Conservation (phyloP, 805 yeast species). For the Metschnikowia peoriensis region DNA sequence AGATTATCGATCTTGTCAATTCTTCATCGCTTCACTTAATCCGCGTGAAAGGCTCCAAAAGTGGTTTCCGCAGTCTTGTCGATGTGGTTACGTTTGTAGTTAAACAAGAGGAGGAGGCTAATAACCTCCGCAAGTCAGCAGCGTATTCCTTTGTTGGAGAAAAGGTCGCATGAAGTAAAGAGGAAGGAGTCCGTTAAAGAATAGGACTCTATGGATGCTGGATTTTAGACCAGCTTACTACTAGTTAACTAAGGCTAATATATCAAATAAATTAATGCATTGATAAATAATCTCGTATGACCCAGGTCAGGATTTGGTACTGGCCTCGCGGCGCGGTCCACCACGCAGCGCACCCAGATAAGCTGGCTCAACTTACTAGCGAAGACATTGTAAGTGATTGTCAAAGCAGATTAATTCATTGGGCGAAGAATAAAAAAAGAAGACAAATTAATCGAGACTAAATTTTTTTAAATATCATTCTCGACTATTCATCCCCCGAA, state of each 20-base stretch:
- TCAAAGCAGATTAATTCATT: no score
- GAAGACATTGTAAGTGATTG: no score
- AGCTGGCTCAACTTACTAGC: background rate
- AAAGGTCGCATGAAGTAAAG: slow-evolving; percentile 5
- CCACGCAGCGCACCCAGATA: background rate
- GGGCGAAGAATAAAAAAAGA: no score
- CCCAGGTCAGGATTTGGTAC: no score
- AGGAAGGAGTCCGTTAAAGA: background rate
- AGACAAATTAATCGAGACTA: no score
- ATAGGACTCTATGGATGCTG: background rate
- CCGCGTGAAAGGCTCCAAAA: slow-evolving; percentile 46
- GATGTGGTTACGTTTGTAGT: slow-evolving; percentile 45
- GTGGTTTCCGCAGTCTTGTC: slow-evolving; percentile 43
- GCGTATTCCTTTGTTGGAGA: slow-evolving; percentile 13
- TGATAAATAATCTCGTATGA: background rate
- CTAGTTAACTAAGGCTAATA: background rate
- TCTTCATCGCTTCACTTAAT: slow-evolving; percentile 41
- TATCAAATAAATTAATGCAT: slow-evolving; percentile 1
- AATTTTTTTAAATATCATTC: no score
- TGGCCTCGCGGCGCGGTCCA: no score
- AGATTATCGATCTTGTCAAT: slow-evolving; percentile 36
- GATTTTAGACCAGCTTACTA: background rate
- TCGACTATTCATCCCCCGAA: no score
- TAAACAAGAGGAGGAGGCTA: slow-evolving; percentile 39
- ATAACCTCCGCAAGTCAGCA: slow-evolving; percentile 13